Evolutionary conservation across 306 rosid species (phyloP).

Genomic region (Leucaena leucocephala): DNA sequence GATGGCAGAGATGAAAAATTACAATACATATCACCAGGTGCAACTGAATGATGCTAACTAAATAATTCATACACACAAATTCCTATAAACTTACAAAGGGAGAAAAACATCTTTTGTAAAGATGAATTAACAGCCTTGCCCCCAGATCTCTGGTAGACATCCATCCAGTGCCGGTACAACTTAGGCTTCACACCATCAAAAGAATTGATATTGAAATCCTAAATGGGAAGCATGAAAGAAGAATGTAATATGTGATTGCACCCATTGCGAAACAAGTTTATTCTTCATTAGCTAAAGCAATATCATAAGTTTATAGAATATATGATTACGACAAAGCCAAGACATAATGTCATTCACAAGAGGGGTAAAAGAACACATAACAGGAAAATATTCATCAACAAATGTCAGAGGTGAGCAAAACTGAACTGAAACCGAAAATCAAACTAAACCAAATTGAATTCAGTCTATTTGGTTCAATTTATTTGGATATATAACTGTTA

Average conservation of each 20-base stretch:
- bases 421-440: neutral
- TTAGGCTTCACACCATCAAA: constrained; percentile 55
- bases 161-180: constrained; percentile 80
- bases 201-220: constrained; percentile 58
- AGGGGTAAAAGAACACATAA: neutral
- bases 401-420: neutral
- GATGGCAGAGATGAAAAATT: neutral
- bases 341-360: constrained; percentile 6
- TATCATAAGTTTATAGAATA: constrained; percentile 6
- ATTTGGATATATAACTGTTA: too few species aligned
- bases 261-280: constrained; percentile 3
- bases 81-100: constrained; percentile 67
- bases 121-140: constrained; percentile 65
- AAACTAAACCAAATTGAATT: neutral
- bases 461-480: neutral
- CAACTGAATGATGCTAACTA: constrained; percentile 14
- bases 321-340: constrained; percentile 29
- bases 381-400: neutral
- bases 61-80: constrained; percentile 25
- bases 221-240: constrained; percentile 30
- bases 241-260: constrained; percentile 17
- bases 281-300: constrained; percentile 16
- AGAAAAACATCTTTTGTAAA: constrained; percentile 64
- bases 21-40: constrained; percentile 16
- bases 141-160: constrained; percentile 69